phyloP scores from a whole-genome alignment of 495 filamentous ascomycete genomes.

The Polyplosphaeria fusca region DNA sequence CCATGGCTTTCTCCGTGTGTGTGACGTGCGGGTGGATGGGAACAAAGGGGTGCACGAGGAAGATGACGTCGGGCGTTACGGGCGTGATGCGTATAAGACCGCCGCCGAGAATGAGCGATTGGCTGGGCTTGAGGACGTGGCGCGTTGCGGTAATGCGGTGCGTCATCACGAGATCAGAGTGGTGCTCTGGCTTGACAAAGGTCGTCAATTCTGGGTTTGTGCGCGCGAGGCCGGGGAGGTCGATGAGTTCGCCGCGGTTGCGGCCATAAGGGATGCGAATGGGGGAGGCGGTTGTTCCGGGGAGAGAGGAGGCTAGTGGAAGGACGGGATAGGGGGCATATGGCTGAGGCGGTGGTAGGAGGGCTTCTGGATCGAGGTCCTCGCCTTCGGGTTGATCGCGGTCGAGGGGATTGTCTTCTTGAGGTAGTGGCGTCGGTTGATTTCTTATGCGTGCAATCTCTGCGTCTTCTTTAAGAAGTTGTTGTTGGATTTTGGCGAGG shows the following conservation, averaged over 20 bases:
- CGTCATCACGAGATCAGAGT: conserved; percentile 70
- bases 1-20: conserved; percentile 71
- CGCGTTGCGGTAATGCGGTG: conserved; percentile 65
- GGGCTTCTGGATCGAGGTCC: conserved; percentile 42
- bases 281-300: conserved; percentile 90
- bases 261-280: conserved; percentile 85
- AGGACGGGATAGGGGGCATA: conserved; percentile 74
- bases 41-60: conserved; percentile 76
- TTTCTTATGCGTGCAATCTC: conserved; percentile 32
- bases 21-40: conserved; percentile 71
- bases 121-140: conserved; percentile 66
- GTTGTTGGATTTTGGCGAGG: conserved; percentile 18
- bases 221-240: conserved; percentile 81
- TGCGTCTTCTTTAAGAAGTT: conserved; percentile 28
- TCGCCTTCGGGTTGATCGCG: conserved; percentile 36
- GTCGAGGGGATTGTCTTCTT: not conserved
- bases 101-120: conserved; percentile 78
- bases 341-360: conserved; percentile 70
- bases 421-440: not conserved
- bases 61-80: conserved; percentile 54
- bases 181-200: conserved; percentile 62
- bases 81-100: conserved; percentile 89
- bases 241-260: conserved; percentile 86
- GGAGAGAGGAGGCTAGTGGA: conserved; percentile 78
- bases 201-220: conserved; percentile 56